phyloP scores from a whole-genome alignment of 805 yeast genomes.

The Saccharomycopsis selenospora region DNA sequence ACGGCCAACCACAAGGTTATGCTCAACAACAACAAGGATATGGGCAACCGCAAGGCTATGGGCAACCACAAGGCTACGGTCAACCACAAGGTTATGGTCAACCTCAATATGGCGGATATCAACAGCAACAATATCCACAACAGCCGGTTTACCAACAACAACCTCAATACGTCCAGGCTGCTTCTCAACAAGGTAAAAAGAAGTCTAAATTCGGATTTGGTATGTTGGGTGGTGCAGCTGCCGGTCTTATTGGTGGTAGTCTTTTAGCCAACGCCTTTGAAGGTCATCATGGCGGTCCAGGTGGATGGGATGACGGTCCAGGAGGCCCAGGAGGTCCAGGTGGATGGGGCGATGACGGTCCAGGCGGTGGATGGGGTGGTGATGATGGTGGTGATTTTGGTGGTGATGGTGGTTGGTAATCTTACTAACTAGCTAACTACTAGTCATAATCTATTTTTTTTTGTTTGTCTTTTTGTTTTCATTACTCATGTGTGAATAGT shows the following conservation, averaged over 20 bases:
- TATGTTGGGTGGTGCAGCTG: constrained; percentile 40
- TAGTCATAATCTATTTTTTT: too few relatives aligned
- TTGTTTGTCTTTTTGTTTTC: too few relatives aligned
- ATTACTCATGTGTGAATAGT: too few relatives aligned
- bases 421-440: too few relatives aligned
- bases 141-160: constrained; percentile 24
- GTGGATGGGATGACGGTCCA: constrained; percentile 25
- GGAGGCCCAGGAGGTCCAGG: constrained; percentile 6
- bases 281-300: constrained; percentile 21
- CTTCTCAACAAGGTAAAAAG: constrained; percentile 30
- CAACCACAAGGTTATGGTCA: constrained; percentile 22
- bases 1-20: constrained; percentile 11
- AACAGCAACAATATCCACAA: constrained; percentile 16
- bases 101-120: constrained; percentile 25
- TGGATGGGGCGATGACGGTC: constrained; percentile 10
- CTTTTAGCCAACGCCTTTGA: constrained; percentile 40
- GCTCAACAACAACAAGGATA: constrained; percentile 17
- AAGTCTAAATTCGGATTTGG: constrained; percentile 27
- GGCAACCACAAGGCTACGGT: constrained; percentile 18
- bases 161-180: constrained; percentile 26
- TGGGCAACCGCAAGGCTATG: constrained; percentile 19
- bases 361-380: constrained; percentile 11
- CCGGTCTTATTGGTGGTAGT: constrained; percentile 59
- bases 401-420: constrained; percentile 16
- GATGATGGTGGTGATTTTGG: constrained; percentile 13